Evolutionary conservation across 768 basidiomycete species (phyloP).

Genomic region (Pleurotus platypus): DNA sequence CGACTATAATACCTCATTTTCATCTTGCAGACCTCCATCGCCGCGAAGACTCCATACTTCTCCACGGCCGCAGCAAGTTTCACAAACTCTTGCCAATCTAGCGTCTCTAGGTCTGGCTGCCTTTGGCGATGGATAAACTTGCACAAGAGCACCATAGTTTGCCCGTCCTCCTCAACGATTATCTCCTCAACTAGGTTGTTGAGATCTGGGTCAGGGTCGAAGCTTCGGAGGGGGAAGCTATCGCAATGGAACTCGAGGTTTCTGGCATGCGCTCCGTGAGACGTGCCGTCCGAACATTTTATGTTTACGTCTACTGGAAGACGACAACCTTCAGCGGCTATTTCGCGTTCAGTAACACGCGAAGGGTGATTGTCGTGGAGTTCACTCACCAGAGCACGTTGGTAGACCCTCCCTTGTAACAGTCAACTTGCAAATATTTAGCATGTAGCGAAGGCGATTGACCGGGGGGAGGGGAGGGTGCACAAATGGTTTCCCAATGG

Average conservation of each 20-base stretch:
- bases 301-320: constrained; percentile 4
- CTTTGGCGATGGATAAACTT: background rate
- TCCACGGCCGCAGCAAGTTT: background rate
- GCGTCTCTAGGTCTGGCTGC: background rate
- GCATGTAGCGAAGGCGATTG: too few species aligned
- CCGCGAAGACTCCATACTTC: background rate
- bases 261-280: constrained; percentile 4
- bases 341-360: background rate
- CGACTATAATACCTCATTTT: background rate
- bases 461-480: too few species aligned
- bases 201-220: background rate
- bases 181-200: background rate
- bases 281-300: constrained; percentile 4
- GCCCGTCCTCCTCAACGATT: background rate
- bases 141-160: background rate
- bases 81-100: background rate
- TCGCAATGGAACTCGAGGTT: constrained; percentile 8
- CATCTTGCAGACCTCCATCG: background rate
- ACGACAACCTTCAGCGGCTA: background rate
- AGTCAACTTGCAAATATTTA: too few species aligned
- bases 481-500: too few species aligned
- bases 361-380: too few species aligned
- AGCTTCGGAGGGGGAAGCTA: background rate
- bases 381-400: too few species aligned
- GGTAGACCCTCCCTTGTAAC: too few species aligned